Conservation (phyloP, 2,329 filamentous ascomycete genomes). For the Cercospora nicotianae region DNA sequence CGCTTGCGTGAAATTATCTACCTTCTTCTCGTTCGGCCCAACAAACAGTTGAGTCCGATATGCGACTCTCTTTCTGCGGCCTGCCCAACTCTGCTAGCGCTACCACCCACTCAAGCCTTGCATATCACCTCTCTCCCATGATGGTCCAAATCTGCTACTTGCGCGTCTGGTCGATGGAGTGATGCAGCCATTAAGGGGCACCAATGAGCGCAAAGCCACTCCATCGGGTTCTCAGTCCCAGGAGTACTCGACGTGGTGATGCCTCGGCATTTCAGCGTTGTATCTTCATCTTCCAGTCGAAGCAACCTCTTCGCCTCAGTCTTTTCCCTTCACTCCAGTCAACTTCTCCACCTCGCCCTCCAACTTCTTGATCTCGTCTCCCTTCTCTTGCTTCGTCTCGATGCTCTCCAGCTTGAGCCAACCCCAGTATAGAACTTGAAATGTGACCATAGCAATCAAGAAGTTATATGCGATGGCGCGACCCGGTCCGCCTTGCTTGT, state of each 20-base stretch:
- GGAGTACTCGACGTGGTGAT: not conserved
- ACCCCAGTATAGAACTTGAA: conserved; percentile 72
- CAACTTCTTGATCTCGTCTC: conserved; percentile 39
- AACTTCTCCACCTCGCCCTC: conserved; percentile 31
- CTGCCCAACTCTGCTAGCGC: not conserved
- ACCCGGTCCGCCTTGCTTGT: conserved; percentile 64
- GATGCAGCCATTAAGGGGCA: too few relatives aligned
- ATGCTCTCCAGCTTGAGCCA: conserved; percentile 75
- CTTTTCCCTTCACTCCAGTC: conserved; percentile 20
- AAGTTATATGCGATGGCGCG: conserved; percentile 72
- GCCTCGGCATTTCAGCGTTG: too few relatives aligned
- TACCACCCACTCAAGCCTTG: not conserved
- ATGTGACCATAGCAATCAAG: conserved; percentile 72
- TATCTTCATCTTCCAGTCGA: too few relatives aligned
- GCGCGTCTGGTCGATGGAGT: not conserved
- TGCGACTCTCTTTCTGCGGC: too few relatives aligned
- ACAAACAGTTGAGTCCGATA: not conserved
- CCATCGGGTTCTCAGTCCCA: not conserved
- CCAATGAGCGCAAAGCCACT: not conserved
- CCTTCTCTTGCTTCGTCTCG: conserved; percentile 62
- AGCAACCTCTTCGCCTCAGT: not conserved
- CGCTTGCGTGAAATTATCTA: not conserved
- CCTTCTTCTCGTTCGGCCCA: not conserved
- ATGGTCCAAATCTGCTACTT: not conserved
- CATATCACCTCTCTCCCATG: not conserved